These are phyloP conservation scores for Ceratocystis alfenasii DNA, from an alignment of 2,329 filamentous ascomycete species.

Conservation along the genomic window DNA sequence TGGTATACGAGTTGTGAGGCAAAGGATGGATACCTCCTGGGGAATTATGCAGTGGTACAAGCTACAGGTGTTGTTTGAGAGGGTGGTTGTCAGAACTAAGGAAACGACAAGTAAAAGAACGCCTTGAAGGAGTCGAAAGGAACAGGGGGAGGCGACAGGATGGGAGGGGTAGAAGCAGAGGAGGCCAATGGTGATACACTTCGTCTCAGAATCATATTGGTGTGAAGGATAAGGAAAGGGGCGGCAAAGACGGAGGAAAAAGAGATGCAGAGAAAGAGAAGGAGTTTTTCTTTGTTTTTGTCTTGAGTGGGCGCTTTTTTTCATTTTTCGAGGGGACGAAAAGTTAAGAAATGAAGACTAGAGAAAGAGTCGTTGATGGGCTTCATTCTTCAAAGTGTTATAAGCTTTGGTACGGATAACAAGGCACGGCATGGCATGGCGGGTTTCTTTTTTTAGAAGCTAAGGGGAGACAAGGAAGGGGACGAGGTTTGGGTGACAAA, in stretches of 20 bases:
- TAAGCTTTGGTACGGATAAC: background rate
- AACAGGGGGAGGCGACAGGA: conserved; percentile 11
- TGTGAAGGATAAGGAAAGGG: background rate
- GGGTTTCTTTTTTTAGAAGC: conserved; percentile 1
- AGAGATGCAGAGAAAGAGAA: background rate
- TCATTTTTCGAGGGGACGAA: too few relatives aligned
- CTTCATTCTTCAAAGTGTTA: background rate
- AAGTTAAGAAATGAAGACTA: background rate
- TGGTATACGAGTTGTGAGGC: background rate
- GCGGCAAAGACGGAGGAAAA: background rate
- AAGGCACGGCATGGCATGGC: background rate
- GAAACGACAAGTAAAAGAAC: background rate
- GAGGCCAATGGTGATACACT: conserved; percentile 1
- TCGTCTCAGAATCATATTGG: conserved; percentile 8
- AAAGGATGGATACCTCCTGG: background rate
- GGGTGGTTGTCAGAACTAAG: background rate
- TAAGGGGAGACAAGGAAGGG: background rate
- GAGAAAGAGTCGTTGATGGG: background rate
- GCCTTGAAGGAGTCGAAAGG: conserved; percentile 9
- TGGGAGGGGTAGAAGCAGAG: background rate
- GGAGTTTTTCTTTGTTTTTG: too few relatives aligned
- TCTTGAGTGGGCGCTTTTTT: too few relatives aligned
- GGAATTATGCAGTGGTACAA: background rate
- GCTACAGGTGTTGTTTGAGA: background rate
- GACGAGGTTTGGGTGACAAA: background rate